Base-by-base conservation (phyloP, 306 rosid species). In the Gillenia trifoliata region DNA sequence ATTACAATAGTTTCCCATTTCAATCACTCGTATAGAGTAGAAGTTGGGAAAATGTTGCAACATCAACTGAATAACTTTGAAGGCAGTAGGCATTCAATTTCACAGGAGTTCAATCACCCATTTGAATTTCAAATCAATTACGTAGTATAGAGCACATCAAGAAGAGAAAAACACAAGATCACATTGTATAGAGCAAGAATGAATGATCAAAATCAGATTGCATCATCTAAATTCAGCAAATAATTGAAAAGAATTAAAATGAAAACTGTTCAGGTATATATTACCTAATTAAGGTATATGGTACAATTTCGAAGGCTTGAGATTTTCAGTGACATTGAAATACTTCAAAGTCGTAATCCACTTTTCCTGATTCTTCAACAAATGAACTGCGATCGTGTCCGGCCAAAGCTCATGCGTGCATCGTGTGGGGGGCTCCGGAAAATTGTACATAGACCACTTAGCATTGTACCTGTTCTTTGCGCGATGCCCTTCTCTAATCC, bases 371-470 rank as follows among this genome's bases (percentile, higher is more conserved):
- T 81, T 94, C 93, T 94, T 94, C 89, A 94, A 77, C 97, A 94
- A 80, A 84, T 94, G 99, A 77, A 94, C 99, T 0, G 95, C 97
- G 74, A 87, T 81, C 0, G 99, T 94, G 12, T 90, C 82, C 1
- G 86, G 83, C 97, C 90, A 83, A 30, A 94, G 95, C 33, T 94
- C 95, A 26, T 94, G 99, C 6, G 92, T 85, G 63, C 99, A 94
- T 6, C 79, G 61, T 0, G 96, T 87, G 45, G 82, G 80, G 4
- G 99, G 99, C 79, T 90, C 97, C 0, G 99, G 99, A 72, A 61
- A 88, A 55, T 94, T 94, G 49, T 94, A 94, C 97, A 94, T 94
- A 8, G 89, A 85, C 99, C 99, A 94, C 73, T 94, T 94, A 6
- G 93, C 99, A 68, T 94, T 92, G 79, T 31, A 87, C 82, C 99